Evolutionary conservation across 1,284 basidiomycete species (phyloP), one percentile per base, ranked within the genome.

Genomic region (Phellinidium pouzarii): DNA sequence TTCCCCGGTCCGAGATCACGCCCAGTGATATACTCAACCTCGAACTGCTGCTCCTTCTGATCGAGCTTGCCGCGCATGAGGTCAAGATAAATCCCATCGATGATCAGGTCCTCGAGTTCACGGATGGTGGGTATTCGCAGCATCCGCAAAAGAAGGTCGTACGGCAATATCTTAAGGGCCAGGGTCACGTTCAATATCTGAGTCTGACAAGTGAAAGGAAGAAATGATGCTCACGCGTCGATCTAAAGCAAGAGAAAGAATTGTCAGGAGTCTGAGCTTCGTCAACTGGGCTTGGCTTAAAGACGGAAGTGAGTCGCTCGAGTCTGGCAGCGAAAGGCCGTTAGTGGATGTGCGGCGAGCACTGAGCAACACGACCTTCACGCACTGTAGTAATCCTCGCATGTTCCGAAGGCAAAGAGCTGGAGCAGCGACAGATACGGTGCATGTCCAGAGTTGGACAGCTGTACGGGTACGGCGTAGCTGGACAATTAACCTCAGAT

Each of bases 31-130:
- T 89, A 91, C 65, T 95, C 90, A 26, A 98, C 82, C 65, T 95
- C 87, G 55, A 97, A 76, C 57, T 91, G 82, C 55, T 82, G 78
- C 59, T 87, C 78, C 62, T 90, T 89, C 70, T 97, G 94, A 67
- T 97, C 91, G 46, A 99, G 82, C 62, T 91, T 93, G 9, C 91
- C 94, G 42, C 82, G 80, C 37, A 98, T 76, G 44, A 97, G 74
- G 61, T 90, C 87, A 36, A 90, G 81, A 66, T 97, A 98, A 65
- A 97, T 91, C 7, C 87, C 84, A 62, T 97, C 94, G 66, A 99
- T 97, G 66, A 97, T 88, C 58, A 96, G 78, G 66, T 97, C 94
- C 66, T 98, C 95, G 3, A 98, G 80, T 58, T 90, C 87, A 47
- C 91, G 82, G 50, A 91, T 81, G 1, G 78, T 83, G 2, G 79